Percentiles rank a stretch among this genome's conserved stretches.
These are phyloP conservation scores for Prunus campanulata DNA, from an alignment of 306 rosid species.

Conservation along the genomic window DNA sequence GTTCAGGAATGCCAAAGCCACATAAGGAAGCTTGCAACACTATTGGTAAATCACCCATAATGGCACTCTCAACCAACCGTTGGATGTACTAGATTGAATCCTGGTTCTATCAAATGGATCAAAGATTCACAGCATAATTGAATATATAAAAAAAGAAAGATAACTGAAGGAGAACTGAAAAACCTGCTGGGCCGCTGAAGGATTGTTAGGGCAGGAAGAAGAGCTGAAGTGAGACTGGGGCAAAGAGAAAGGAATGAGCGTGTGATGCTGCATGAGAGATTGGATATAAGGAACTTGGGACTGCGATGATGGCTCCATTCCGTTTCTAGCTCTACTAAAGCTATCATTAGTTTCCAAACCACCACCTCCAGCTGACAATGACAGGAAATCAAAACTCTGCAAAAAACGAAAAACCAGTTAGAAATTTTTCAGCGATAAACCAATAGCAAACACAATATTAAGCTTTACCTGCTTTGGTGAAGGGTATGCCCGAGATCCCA, in stretches of 20 bases:
- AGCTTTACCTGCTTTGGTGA: slow-evolving; percentile 58
- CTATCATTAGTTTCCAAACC: slow-evolving; percentile 35
- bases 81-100: background rate
- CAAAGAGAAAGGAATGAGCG: slow-evolving; percentile 34
- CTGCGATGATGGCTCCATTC: slow-evolving; percentile 39
- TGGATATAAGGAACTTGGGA: slow-evolving; percentile 53
- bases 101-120: background rate
- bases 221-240: slow-evolving; percentile 44
- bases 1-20: background rate
- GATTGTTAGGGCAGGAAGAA: slow-evolving; percentile 41
- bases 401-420: slow-evolving; percentile 25
- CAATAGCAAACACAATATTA: slow-evolving; percentile 4
- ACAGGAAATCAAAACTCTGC: slow-evolving; percentile 66
- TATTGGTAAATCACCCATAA: background rate
- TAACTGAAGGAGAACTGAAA: slow-evolving; percentile 13
- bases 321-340: slow-evolving; percentile 32
- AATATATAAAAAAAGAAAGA: background rate
- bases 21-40: background rate
- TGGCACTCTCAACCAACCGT: background rate
- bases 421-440: slow-evolving; percentile 14
- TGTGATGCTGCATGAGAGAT: slow-evolving; percentile 43
- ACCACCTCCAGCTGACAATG: slow-evolving; percentile 48
- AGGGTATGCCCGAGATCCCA: slow-evolving; percentile 18
- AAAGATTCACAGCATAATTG: background rate
- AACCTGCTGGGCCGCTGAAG: slow-evolving; percentile 54